Evolutionary conservation across 257 asterid genomes (phyloP).

Genomic region (Rauvolfia tetraphylla): DNA sequence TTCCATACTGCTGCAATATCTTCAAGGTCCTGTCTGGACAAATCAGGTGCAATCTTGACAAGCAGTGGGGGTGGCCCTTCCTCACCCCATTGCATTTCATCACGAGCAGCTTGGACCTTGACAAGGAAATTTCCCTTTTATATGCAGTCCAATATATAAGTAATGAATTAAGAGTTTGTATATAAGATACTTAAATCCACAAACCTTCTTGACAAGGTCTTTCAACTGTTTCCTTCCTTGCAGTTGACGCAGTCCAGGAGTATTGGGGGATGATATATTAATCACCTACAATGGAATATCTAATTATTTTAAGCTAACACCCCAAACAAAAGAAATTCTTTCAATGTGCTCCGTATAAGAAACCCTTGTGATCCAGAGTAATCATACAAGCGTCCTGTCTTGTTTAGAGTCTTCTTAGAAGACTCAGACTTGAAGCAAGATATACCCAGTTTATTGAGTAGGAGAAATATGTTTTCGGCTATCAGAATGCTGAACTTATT

Average conservation of each 20-base stretch:
- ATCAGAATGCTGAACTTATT: background rate
- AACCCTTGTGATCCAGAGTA: background rate
- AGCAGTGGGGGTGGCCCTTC: conserved; percentile 98
- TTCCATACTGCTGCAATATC: conserved; percentile 82
- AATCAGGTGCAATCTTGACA: conserved; percentile 95
- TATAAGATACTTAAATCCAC: conserved; percentile 10
- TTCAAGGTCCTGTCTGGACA: conserved; percentile 93
- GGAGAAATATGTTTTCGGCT: background rate
- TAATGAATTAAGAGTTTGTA: background rate
- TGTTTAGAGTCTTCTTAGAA: background rate
- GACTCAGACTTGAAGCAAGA: background rate
- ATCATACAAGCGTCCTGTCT: background rate
- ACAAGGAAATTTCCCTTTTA: conserved; percentile 2
- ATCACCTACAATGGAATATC: conserved; percentile 52
- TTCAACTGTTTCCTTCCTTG: conserved; percentile 96
- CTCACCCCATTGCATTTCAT: conserved; percentile 99
- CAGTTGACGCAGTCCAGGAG: conserved; percentile 97
- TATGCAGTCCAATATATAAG: background rate
- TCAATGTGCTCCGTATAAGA: background rate
- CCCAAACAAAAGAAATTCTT: background rate
- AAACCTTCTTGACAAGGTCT: conserved; percentile 95
- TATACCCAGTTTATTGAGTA: background rate
- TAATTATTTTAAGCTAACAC: background rate
- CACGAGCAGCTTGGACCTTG: conserved; percentile 97
- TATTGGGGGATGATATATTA: conserved; percentile 92